These are phyloP conservation scores for Entomortierella chlamydospora DNA, from an alignment of 192 early-diverging fungal species.

Conservation along the genomic window DNA sequence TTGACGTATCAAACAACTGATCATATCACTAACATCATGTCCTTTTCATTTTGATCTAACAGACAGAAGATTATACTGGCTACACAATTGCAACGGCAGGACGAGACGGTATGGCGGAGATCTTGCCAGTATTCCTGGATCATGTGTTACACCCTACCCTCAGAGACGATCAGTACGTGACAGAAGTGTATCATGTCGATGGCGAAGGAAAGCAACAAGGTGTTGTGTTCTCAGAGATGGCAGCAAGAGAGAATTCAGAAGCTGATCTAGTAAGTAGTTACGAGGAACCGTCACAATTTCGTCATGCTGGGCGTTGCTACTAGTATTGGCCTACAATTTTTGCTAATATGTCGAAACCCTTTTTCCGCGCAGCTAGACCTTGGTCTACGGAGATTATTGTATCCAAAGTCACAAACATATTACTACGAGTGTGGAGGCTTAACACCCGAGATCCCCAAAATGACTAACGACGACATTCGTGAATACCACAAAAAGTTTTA, in stretches of 20 bases:
- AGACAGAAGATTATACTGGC: conserved; percentile 71
- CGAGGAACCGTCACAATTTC: no score
- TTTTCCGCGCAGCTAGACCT: conserved; percentile 57
- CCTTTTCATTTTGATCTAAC: no score
- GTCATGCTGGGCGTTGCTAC: no score
- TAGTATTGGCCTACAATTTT: background rate
- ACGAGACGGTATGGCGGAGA: conserved; percentile 73
- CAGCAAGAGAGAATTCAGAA: conserved; percentile 77
- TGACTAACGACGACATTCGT: conserved; percentile 81
- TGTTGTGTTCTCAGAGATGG: conserved; percentile 86
- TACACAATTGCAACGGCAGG: conserved; percentile 77
- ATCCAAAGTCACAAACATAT: conserved; percentile 65
- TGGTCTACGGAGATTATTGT: conserved; percentile 63
- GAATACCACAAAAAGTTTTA: conserved; percentile 84
- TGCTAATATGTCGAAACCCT: background rate
- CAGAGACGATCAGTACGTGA: conserved; percentile 77
- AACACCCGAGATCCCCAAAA: conserved; percentile 74
- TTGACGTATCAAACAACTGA: no score
- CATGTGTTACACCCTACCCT: conserved; percentile 84
- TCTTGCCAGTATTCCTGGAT: conserved; percentile 84
- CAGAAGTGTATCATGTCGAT: conserved; percentile 86
- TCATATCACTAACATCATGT: no score
- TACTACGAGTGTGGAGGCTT: conserved; percentile 81
- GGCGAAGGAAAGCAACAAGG: conserved; percentile 76
- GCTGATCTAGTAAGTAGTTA: conserved; percentile 60